Evolutionary conservation across 1,284 basidiomycete species (phyloP), one percentile per base, ranked within the genome.

Genomic region (Pseudomicrostroma phylloplanum): DNA sequence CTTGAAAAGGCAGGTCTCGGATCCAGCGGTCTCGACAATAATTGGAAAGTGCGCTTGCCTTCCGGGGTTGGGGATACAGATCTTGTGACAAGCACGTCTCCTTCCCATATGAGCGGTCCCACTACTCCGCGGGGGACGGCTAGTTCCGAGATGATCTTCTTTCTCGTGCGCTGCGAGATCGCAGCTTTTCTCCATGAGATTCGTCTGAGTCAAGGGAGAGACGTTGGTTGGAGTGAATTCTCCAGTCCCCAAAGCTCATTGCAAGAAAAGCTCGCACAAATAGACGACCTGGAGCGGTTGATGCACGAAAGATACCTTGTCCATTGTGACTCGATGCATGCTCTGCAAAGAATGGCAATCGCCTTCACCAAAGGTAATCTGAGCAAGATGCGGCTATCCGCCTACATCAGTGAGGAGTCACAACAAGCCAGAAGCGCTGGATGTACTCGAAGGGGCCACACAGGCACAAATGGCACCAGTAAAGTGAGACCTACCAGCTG

Each of bases 111-210:
- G n/a, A n/a, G 12, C 46, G 23, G n/a, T n/a, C 46, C 46, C 7
- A 7, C 17, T 23, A 48, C 46, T n/a, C 46, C 46, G 17, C 30
- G 30, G 30, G 46, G 46, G 7, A n/a, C 46, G 23, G n/a, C 46
- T 48, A 23, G 46, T 48, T 48, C 46, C 17, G 46, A 48, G 12
- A n/a, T 23, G 23, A n/a, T 48, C 23, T 23, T 48, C 23, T 48
- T 48, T 11, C n/a, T 23, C 12, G 46, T 48, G 46, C 46, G 46
- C 46, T 48, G 46, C 23, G 46, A 48, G 46, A n/a, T 48, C 12
- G 46, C 46, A n/a, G 3, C n/a, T 23, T 48, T 48, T 11, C 46
- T 48, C 46, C n/a, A n/a, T 23, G 23, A 48, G n/a, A n/a, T 48
- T 7, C 46, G 46, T n/a, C 46, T n/a, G 6, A n/a, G 46, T n/a